phyloP scores from a whole-genome alignment of 2,329 filamentous ascomycete species.

The Aspergillus alliaceus region DNA sequence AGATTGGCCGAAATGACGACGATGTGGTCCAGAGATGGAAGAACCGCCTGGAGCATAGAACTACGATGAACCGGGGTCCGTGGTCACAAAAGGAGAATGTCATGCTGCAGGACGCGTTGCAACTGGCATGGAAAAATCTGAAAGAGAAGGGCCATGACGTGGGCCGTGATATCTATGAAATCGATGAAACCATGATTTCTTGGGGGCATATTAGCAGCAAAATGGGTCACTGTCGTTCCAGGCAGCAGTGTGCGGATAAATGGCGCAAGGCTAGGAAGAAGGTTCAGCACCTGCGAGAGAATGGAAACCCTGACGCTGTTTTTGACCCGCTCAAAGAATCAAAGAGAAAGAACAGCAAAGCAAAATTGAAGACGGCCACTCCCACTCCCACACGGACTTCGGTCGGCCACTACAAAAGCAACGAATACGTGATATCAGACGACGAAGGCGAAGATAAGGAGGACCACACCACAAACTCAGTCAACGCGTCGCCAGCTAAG shows the following conservation, averaged over 20 bases:
- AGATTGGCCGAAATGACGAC: constrained; percentile 40
- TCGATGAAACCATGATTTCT: constrained; percentile 31
- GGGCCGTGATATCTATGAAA: constrained; percentile 38
- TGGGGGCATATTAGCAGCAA: constrained; percentile 35
- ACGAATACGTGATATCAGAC: neutral
- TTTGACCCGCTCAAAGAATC: constrained; percentile 20
- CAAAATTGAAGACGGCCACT: neutral
- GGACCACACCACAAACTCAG: neutral
- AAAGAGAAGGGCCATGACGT: constrained; percentile 18
- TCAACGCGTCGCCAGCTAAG: neutral
- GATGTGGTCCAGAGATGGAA: constrained; percentile 46
- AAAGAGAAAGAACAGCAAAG: neutral
- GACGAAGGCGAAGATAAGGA: constrained; percentile 4
- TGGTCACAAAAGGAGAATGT: constrained; percentile 38
- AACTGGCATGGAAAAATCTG: constrained; percentile 22
- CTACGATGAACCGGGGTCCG: constrained; percentile 34
- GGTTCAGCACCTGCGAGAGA: constrained; percentile 21
- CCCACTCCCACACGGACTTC: neutral
- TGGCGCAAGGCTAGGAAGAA: constrained; percentile 35
- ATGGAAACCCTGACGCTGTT: constrained; percentile 24
- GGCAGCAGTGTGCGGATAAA: constrained; percentile 42
- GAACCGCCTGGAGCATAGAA: constrained; percentile 40
- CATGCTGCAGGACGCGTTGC: constrained; percentile 28
- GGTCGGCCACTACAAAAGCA: neutral
- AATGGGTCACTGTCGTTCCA: constrained; percentile 32